Percentiles rank a stretch among this genome's conserved stretches.
Conservation (phyloP, 2,329 filamentous ascomycete genomes). For the Fusarium austroafricanum region DNA sequence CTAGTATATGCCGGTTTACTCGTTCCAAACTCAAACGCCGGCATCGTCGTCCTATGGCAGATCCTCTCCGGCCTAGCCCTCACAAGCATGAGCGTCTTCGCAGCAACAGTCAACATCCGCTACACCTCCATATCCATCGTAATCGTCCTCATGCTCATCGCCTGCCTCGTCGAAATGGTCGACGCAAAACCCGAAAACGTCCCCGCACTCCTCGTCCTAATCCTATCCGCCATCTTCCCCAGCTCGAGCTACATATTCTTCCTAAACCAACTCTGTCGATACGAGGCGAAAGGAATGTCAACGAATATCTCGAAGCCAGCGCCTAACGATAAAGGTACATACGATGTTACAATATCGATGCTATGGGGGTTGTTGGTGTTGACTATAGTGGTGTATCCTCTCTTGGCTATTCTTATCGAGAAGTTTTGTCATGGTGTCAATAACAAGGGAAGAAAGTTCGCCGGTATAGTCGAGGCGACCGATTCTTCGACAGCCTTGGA, state of each 20-base stretch:
- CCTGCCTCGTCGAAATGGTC: not conserved
- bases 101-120: slow-evolving; percentile 7
- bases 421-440: not conserved
- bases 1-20: slow-evolving; percentile 58
- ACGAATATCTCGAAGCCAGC: not conserved
- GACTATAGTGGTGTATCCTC: not conserved
- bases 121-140: not conserved
- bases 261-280: not conserved
- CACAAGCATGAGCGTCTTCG: not conserved
- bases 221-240: not conserved
- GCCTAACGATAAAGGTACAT: not conserved
- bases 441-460: not conserved
- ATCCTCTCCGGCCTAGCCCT: not conserved
- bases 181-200: not conserved
- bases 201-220: not conserved
- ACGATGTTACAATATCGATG: not conserved
- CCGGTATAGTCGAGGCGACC: not conserved
- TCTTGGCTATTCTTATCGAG: not conserved
- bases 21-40: not conserved
- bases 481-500: not conserved
- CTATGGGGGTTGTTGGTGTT: not conserved
- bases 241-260: not conserved
- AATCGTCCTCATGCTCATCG: not conserved
- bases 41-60: not conserved
- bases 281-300: not conserved